These are phyloP conservation scores for Penicillium coffeae DNA, from an alignment of 495 filamentous ascomycete species.

Conservation along the genomic window DNA sequence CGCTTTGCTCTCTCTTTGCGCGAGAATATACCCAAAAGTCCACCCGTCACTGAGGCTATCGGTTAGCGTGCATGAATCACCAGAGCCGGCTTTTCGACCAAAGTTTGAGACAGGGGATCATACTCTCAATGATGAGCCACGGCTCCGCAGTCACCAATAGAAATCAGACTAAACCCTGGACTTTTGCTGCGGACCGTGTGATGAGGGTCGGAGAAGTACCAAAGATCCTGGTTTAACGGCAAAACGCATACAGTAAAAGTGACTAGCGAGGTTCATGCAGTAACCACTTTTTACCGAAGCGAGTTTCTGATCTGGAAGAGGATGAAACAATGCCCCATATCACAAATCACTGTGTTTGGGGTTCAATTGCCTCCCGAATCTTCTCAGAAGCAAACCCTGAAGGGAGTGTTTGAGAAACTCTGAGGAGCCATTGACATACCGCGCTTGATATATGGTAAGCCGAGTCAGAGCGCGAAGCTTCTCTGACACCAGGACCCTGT, in stretches of 20 bases:
- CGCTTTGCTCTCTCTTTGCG: constrained; percentile 27
- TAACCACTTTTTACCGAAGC: neutral
- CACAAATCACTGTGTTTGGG: neutral
- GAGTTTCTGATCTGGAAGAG: neutral
- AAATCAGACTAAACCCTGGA: constrained; percentile 1
- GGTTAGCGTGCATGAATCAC: constrained; percentile 13
- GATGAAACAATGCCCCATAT: neutral
- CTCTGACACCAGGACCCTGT: constrained; percentile 20
- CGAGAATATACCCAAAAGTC: constrained; percentile 21
- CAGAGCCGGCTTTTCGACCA: neutral
- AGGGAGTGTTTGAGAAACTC: neutral
- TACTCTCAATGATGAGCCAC: constrained; percentile 19
- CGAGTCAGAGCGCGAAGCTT: constrained; percentile 15
- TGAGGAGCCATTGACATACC: neutral
- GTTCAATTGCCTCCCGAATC: neutral
- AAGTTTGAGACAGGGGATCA: neutral
- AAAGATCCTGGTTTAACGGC: neutral
- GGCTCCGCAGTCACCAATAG: constrained; percentile 9
- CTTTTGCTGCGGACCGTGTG: constrained; percentile 13
- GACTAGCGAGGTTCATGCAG: constrained; percentile 4
- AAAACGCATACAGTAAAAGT: neutral
- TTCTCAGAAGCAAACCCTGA: neutral
- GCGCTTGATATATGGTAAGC: constrained; percentile 14
- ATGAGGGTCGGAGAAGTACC: constrained; percentile 1
- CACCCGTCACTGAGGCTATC: constrained; percentile 18